phyloP scores from a whole-genome alignment of 2,329 filamentous ascomycete genomes.

The Neocucurbitaria cava region DNA sequence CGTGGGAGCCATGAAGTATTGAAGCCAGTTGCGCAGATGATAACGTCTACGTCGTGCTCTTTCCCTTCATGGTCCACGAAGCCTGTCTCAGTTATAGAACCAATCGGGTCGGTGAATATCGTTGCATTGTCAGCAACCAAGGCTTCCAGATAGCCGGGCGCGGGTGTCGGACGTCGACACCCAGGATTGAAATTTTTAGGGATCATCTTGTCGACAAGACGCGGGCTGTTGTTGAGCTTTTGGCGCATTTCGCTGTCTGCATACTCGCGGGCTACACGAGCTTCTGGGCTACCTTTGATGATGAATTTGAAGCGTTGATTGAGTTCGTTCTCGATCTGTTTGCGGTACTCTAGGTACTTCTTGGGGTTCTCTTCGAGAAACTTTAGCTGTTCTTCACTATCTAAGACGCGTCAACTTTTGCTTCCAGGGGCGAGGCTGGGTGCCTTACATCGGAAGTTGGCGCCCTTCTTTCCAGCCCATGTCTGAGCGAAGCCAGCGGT shows the following conservation, averaged over 20 bases:
- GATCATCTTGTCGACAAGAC: slow-evolving; percentile 54
- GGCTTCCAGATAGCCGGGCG: slow-evolving; percentile 31
- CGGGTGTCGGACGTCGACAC: slow-evolving; percentile 33
- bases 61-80: slow-evolving; percentile 28
- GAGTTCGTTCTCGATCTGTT: slow-evolving; percentile 58
- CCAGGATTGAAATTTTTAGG: slow-evolving; percentile 49
- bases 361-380: slow-evolving; percentile 51
- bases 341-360: slow-evolving; percentile 57
- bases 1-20: slow-evolving; percentile 41
- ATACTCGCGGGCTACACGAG: slow-evolving; percentile 51
- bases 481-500: slow-evolving; percentile 57
- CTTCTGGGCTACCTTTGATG: slow-evolving; percentile 57
- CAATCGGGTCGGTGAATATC: slow-evolving; percentile 28
- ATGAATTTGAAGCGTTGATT: slow-evolving; percentile 63
- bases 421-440: background rate
- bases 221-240: slow-evolving; percentile 49
- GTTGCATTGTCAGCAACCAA: slow-evolving; percentile 24
- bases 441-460: slow-evolving; percentile 55
- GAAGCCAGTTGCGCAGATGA: slow-evolving; percentile 54
- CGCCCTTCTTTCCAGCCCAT: slow-evolving; percentile 55
- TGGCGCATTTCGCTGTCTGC: slow-evolving; percentile 50
- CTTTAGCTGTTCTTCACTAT: slow-evolving; percentile 51
- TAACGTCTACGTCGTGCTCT: slow-evolving; percentile 47
- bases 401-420: slow-evolving; percentile 14
- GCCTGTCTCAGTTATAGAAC: slow-evolving; percentile 25